A percentile compares a stretch with the other conserved stretches of the same genome.
Evolutionary conservation across 345 rosid species (phyloP).

Genomic region (Pugionium dolabratum): DNA sequence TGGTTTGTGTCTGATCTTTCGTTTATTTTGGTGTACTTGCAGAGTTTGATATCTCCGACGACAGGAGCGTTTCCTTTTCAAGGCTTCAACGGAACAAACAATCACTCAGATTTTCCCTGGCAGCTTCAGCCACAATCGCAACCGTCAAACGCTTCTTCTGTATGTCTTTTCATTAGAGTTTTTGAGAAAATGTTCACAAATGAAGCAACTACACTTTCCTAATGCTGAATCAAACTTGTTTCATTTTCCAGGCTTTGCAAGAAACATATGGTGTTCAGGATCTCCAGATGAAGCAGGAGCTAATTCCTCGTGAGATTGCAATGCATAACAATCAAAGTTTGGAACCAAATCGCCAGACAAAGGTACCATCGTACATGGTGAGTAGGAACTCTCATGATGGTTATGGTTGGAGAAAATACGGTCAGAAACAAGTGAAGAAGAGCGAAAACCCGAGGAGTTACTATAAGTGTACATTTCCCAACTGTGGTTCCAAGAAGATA

Average conservation of each 20-base stretch:
- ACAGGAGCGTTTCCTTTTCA: slow-evolving; percentile 76
- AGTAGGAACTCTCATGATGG: slow-evolving; percentile 81
- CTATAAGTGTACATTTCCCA: slow-evolving; percentile 91
- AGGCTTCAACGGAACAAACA: slow-evolving; percentile 56
- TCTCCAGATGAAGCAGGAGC: slow-evolving; percentile 39
- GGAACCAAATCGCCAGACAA: slow-evolving; percentile 34
- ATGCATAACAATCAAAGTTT: slow-evolving; percentile 40
- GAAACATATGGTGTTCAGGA: slow-evolving; percentile 54
- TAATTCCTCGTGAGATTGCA: slow-evolving; percentile 49
- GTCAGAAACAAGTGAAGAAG: slow-evolving; percentile 94
- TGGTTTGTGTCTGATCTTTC: neutral
- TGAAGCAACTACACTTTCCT: neutral
- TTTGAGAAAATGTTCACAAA: slow-evolving; percentile 45
- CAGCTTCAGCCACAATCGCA: slow-evolving; percentile 40
- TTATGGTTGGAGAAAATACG: slow-evolving; percentile 94
- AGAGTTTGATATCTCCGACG: slow-evolving; percentile 92
- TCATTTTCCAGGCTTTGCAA: slow-evolving; percentile 44
- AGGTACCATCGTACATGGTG: slow-evolving; percentile 45
- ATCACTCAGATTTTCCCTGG: slow-evolving; percentile 58
- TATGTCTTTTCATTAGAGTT: slow-evolving; percentile 37
- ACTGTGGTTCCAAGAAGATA: slow-evolving; percentile 89
- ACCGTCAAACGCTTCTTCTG: slow-evolving; percentile 35
- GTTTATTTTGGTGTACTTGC: slow-evolving; percentile 25
- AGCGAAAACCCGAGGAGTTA: slow-evolving; percentile 97
- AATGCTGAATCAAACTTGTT: slow-evolving; percentile 4